These are phyloP conservation scores for Cavenderia fasciculata DNA, from an alignment of 78 protist genomes.

Conservation along the genomic window DNA sequence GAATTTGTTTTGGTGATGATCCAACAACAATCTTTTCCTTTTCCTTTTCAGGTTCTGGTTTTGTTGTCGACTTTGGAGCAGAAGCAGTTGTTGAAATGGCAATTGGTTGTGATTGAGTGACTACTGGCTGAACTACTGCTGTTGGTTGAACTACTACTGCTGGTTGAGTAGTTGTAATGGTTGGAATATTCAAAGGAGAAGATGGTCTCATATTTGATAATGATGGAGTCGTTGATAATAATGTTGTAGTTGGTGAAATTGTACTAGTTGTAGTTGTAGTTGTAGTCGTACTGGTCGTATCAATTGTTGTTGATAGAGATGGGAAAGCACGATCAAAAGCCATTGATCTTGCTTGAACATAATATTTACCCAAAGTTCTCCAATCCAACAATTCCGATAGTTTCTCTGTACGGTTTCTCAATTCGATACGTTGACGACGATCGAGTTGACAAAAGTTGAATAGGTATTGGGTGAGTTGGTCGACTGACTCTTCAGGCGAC, in stretches of 20 bases:
- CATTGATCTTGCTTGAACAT: conserved; percentile 66
- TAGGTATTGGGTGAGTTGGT: conserved; percentile 80
- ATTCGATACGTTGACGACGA: conserved; percentile 74
- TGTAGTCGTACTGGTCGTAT: neutral
- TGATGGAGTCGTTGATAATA: neutral
- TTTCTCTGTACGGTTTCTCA: conserved; percentile 90
- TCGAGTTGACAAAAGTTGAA: conserved; percentile 73
- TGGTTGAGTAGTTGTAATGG: neutral
- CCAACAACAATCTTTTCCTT: neutral
- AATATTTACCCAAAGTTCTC: conserved; percentile 66
- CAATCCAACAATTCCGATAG: conserved; percentile 75
- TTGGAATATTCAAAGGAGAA: neutral
- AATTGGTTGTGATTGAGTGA: neutral
- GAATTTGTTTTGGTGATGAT: neutral
- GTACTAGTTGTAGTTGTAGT: neutral
- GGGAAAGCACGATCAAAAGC: conserved; percentile 72
- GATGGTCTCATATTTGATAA: neutral
- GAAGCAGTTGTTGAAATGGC: neutral
- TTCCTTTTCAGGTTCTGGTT: neutral
- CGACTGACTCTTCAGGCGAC: conserved; percentile 78
- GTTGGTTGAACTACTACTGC: neutral
- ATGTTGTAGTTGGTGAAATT: conserved; percentile 16
- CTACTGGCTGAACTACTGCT: too few relatives aligned
- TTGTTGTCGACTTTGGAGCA: neutral
- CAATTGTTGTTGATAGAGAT: neutral